These are phyloP conservation scores for Kingdonia uniflora DNA, from an alignment of 164 flowering plant genomes.

Conservation along the genomic window DNA sequence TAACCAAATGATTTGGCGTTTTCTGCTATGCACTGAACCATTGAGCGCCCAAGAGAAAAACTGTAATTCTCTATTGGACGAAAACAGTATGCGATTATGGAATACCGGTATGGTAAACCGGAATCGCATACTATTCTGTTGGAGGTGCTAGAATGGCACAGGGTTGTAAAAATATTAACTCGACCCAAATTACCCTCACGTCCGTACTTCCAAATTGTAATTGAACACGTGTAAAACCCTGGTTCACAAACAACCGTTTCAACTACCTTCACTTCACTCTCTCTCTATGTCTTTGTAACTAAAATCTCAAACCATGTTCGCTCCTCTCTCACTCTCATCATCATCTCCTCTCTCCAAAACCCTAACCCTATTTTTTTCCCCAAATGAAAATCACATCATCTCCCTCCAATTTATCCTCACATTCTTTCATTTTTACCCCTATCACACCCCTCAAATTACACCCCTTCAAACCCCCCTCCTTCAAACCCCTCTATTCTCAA, in stretches of 20 bases:
- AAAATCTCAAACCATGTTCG: constrained; percentile 11
- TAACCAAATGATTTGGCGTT: too few species aligned
- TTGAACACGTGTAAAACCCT: constrained; percentile 22
- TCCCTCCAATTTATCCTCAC: constrained; percentile 15
- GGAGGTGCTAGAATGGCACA: too few species aligned
- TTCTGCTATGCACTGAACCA: too few species aligned
- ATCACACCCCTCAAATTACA: background rate
- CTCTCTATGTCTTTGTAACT: background rate
- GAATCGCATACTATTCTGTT: too few species aligned
- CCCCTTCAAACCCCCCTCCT: constrained; percentile 21
- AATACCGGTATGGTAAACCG: too few species aligned
- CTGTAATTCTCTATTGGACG: too few species aligned
- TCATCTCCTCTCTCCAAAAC: constrained; percentile 5
- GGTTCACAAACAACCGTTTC: constrained; percentile 32
- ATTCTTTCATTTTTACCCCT: constrained; percentile 7
- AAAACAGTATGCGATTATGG: too few species aligned
- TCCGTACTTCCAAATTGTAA: too few species aligned
- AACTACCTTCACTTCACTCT: constrained; percentile 3
- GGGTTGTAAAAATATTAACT: too few species aligned
- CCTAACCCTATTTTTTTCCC: constrained; percentile 13
- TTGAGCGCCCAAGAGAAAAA: too few species aligned
- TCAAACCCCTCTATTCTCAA: constrained; percentile 21
- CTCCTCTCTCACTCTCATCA: constrained; percentile 16
- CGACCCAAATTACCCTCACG: too few species aligned
- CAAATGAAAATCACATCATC: constrained; percentile 24